Conservation (phyloP, 1,139 yeast species). For the Debaryomyces coudertii region DNA sequence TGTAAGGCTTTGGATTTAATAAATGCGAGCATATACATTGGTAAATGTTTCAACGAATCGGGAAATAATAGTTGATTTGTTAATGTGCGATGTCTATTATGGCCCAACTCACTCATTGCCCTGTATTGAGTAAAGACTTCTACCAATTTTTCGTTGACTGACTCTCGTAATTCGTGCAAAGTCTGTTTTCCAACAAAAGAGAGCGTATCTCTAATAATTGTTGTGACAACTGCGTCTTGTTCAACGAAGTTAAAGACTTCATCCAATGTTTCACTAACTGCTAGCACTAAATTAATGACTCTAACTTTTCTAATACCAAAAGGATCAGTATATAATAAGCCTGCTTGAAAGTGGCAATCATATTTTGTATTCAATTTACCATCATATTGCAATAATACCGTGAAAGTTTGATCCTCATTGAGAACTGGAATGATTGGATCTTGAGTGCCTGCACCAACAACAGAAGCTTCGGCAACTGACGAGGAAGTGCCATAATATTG, state of each 20-base stretch:
- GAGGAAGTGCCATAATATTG: conserved; percentile 66
- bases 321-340: conserved; percentile 77
- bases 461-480: conserved; percentile 30
- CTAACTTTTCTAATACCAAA: conserved; percentile 82
- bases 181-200: conserved; percentile 62
- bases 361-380: conserved; percentile 70
- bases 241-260: conserved; percentile 85
- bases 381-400: conserved; percentile 76
- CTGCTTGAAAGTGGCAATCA: conserved; percentile 92
- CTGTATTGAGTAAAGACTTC: conserved; percentile 81
- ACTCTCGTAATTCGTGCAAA: conserved; percentile 63
- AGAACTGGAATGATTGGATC: conserved; percentile 79
- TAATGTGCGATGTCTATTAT: conserved; percentile 49
- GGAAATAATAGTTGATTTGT: conserved; percentile 80
- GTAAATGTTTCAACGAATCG: conserved; percentile 72
- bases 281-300: conserved; percentile 78
- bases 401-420: conserved; percentile 65
- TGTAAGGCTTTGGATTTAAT: conserved; percentile 70
- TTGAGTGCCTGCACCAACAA: conserved; percentile 37
- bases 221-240: conserved; percentile 73
- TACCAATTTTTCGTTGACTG: conserved; percentile 65
- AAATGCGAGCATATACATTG: conserved; percentile 68
- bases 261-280: conserved; percentile 73
- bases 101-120: conserved; percentile 53
- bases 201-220: conserved; percentile 74